A percentile compares a stretch with the other conserved stretches of the same genome.
Conservation (phyloP, 768 basidiomycete genomes). For the Tremella fuciformis region DNA sequence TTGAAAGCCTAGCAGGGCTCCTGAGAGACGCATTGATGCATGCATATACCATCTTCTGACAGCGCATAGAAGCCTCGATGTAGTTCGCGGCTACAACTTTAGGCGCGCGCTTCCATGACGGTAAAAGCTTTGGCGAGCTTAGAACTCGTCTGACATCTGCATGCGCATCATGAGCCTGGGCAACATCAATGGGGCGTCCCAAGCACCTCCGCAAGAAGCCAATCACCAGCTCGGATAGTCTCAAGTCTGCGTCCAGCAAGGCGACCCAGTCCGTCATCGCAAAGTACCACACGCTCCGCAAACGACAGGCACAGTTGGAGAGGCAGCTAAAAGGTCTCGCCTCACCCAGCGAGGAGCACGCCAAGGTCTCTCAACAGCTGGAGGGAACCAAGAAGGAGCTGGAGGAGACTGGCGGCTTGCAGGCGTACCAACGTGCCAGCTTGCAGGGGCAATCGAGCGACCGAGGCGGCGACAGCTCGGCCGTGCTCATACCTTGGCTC, state of each 20-base stretch:
- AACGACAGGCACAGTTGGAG: slow-evolving; percentile 63
- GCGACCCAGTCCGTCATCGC: slow-evolving; percentile 73
- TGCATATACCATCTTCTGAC: no score
- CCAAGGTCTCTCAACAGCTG: slow-evolving; percentile 13
- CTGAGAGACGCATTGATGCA: no score
- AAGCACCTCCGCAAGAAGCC: slow-evolving; percentile 16
- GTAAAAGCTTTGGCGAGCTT: no score
- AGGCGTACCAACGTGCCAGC: slow-evolving; percentile 79
- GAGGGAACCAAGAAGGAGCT: slow-evolving; percentile 52
- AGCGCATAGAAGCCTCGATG: no score
- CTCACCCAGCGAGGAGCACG: not conserved
- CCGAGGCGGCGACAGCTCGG: slow-evolving; percentile 85
- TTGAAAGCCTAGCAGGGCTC: no score
- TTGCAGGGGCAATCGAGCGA: slow-evolving; percentile 73
- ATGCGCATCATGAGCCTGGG: no score
- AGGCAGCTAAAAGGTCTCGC: slow-evolving; percentile 11
- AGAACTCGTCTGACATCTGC: no score
- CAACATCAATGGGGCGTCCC: not conserved
- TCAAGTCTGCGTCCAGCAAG: slow-evolving; percentile 36
- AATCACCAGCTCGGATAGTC: not conserved
- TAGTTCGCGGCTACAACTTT: no score
- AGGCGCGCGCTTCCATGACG: not conserved
- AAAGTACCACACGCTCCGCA: slow-evolving; percentile 74
- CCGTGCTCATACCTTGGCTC: slow-evolving; percentile 72
- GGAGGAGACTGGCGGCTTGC: slow-evolving; percentile 69